phyloP scores from a whole-genome alignment of 1,139 yeast genomes.

The Arxiozyma telluris region DNA sequence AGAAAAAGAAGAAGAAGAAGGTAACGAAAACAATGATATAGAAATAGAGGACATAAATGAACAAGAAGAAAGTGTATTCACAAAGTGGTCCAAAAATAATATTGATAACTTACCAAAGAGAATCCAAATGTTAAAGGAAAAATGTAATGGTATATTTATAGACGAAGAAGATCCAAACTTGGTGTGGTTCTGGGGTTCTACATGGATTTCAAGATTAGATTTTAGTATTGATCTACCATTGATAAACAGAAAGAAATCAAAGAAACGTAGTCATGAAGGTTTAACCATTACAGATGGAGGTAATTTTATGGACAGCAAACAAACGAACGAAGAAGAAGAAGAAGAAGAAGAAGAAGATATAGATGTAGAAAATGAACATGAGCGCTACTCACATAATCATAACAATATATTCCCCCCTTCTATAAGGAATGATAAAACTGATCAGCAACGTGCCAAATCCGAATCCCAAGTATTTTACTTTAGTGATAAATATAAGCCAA shows the following conservation, averaged over 20 bases:
- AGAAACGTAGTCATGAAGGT: conserved; percentile 61
- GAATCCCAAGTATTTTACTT: conserved; percentile 54
- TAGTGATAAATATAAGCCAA: conserved; percentile 67
- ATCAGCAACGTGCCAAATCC: conserved; percentile 29
- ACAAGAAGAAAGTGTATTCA: conserved; percentile 35
- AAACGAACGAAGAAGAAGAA: conserved; percentile 8
- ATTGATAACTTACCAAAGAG: conserved; percentile 66
- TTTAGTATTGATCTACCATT: conserved; percentile 51
- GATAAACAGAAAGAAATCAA: conserved; percentile 34
- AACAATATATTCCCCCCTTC: background rate
- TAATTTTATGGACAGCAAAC: conserved; percentile 25
- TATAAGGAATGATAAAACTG: conserved; percentile 18
- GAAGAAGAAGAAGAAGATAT: conserved; percentile 25
- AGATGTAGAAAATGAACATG: conserved; percentile 29
- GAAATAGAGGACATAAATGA: conserved; percentile 2
- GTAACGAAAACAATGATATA: conserved; percentile 43
- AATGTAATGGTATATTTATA: conserved; percentile 63
- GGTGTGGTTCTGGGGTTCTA: conserved; percentile 83
- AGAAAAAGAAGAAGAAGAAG: conserved; percentile 5
- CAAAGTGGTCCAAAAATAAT: conserved; percentile 75
- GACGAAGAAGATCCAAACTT: conserved; percentile 35
- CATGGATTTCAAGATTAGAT: conserved; percentile 75
- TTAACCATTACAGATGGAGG: conserved; percentile 39
- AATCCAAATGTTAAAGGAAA: conserved; percentile 51
- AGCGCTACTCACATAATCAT: background rate